These are phyloP conservation scores for Wickerhamiella galacta DNA, from an alignment of 805 yeast species.

Conservation along the genomic window DNA sequence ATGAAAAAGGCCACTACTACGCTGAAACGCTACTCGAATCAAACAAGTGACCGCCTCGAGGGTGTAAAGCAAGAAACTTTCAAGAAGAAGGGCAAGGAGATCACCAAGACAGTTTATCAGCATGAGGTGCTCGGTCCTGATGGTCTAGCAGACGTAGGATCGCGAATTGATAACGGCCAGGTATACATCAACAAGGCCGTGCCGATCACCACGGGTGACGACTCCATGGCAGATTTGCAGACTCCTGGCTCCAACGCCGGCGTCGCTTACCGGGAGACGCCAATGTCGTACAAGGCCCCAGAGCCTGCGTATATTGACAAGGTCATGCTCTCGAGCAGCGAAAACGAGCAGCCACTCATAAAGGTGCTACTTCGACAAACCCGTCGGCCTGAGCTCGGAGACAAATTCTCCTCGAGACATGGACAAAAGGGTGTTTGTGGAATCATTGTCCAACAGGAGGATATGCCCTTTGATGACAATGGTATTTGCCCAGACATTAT, in stretches of 20 bases:
- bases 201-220: constrained; percentile 64
- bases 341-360: constrained; percentile 84
- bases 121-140: constrained; percentile 83
- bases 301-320: constrained; percentile 92
- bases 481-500: constrained; percentile 91
- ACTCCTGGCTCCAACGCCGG: constrained; percentile 18
- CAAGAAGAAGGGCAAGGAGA: constrained; percentile 5
- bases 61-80: constrained; percentile 66
- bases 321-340: constrained; percentile 92
- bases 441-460: constrained; percentile 92
- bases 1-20: constrained; percentile 81
- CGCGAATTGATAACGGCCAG: constrained; percentile 79
- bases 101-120: constrained; percentile 48
- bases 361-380: constrained; percentile 89
- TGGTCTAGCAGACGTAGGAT: constrained; percentile 94
- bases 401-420: constrained; percentile 91
- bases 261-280: constrained; percentile 72
- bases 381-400: constrained; percentile 94
- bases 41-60: constrained; percentile 76
- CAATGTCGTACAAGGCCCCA: constrained; percentile 83
- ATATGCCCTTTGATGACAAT: constrained; percentile 83
- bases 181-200: constrained; percentile 86
- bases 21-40: constrained; percentile 82
- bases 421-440: constrained; percentile 99
- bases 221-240: constrained; percentile 28